A percentile compares a stretch with the other conserved stretches of the same genome.
These are phyloP conservation scores for Oropetium thomaeum DNA, from an alignment of 176 grass and related monocot genomes.

Conservation along the genomic window DNA sequence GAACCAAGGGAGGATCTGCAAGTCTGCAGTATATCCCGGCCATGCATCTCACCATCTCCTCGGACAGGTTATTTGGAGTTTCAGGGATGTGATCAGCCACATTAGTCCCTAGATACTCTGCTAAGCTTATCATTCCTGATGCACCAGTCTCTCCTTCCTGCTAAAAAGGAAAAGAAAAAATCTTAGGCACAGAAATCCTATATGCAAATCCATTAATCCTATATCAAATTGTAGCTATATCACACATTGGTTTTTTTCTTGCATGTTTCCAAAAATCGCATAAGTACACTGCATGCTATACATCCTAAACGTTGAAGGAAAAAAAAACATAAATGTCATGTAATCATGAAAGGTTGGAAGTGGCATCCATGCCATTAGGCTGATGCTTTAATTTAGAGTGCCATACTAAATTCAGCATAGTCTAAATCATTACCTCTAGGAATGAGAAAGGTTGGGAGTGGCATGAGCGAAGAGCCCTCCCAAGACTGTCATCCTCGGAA, in stretches of 20 bases:
- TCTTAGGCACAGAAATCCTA: neutral
- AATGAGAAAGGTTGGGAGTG: conserved; percentile 90
- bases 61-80: conserved; percentile 84
- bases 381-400: neutral
- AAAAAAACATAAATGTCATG: too few relatives aligned
- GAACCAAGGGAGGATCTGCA: conserved; percentile 74
- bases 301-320: neutral
- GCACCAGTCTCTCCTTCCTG: conserved; percentile 56
- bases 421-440: conserved; percentile 50
- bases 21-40: conserved; percentile 81
- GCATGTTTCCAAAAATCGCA: conserved; percentile 2
- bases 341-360: too few relatives aligned
- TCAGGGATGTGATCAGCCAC: conserved; percentile 83
- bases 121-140: conserved; percentile 80
- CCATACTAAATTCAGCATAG: neutral
- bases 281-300: neutral
- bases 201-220: too few relatives aligned
- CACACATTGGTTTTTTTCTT: neutral
- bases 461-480: conserved; percentile 70
- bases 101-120: conserved; percentile 87
- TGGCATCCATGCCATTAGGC: neutral
- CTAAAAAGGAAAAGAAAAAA: conserved; percentile 13
- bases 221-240: neutral
- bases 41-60: conserved; percentile 96
- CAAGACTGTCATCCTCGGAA: conserved; percentile 76